Conservation (phyloP, 129 eudicot genomes). For the Tagetes patula region DNA sequence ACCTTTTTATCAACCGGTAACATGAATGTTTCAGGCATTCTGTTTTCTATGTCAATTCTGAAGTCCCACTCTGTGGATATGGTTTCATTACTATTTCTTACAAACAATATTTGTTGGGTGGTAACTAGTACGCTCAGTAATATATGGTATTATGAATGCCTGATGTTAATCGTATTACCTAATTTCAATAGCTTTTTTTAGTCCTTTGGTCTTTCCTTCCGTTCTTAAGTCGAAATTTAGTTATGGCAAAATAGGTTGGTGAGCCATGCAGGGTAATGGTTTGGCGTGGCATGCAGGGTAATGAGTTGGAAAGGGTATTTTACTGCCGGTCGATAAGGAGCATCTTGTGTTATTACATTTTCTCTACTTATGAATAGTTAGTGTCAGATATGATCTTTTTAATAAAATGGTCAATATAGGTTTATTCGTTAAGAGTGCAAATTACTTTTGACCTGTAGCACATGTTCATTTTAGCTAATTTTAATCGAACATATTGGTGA, state of each 20-base stretch:
- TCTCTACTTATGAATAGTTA: neutral
- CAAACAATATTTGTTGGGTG: neutral
- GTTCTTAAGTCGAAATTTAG: neutral
- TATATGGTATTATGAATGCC: neutral
- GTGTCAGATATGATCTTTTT: neutral
- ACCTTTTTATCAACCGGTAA: neutral
- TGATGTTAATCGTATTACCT: neutral
- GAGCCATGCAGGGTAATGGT: no score
- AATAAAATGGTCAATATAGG: neutral
- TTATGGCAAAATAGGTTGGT: neutral
- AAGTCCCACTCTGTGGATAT: conserved; percentile 6
- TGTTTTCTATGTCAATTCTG: neutral
- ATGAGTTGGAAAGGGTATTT: neutral
- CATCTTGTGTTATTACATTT: neutral
- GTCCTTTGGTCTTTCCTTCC: neutral
- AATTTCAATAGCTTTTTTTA: neutral
- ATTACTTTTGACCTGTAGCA: neutral
- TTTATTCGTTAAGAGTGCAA: neutral
- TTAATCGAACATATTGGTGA: neutral
- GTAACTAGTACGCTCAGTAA: neutral
- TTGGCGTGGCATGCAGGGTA: neutral
- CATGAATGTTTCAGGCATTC: neutral
- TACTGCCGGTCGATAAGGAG: neutral
- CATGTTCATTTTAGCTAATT: neutral
- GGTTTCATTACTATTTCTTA: neutral